phyloP scores from a whole-genome alignment of 2,329 filamentous ascomycete species.

The Pseudonectria foliicola region DNA sequence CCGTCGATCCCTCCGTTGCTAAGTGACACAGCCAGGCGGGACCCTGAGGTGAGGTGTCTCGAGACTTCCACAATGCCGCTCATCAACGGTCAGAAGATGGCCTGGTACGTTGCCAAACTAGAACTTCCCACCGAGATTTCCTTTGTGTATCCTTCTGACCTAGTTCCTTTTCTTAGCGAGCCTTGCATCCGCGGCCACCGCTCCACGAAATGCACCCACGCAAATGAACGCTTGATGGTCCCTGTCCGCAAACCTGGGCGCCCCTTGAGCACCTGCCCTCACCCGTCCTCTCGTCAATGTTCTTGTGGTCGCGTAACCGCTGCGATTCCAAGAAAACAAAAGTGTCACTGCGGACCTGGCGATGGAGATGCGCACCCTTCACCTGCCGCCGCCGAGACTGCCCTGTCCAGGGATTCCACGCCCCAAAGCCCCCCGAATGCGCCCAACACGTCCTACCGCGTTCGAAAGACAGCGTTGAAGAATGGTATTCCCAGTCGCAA shows the following conservation, averaged over 20 bases:
- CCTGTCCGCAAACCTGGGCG: constrained; percentile 66
- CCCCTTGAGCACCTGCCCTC: constrained; percentile 62
- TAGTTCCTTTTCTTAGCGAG: constrained; percentile 40
- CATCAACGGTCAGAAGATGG: constrained; percentile 65
- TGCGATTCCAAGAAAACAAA: constrained; percentile 52
- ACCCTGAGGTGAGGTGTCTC: constrained; percentile 1
- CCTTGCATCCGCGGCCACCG: constrained; percentile 71
- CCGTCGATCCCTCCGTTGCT: constrained; percentile 9
- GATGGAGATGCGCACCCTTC: constrained; percentile 13
- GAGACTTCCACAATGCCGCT: constrained; percentile 49
- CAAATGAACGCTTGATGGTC: constrained; percentile 59
- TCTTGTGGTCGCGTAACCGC: constrained; percentile 57
- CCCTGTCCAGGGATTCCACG: constrained; percentile 17
- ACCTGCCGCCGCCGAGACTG: constrained; percentile 16
- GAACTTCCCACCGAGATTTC: too few species aligned
- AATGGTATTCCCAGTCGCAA: constrained; percentile 29
- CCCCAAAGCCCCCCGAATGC: constrained; percentile 27
- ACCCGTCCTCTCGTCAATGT: constrained; percentile 55
- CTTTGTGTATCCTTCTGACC: constrained; percentile 8
- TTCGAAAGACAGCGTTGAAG: constrained; percentile 38
- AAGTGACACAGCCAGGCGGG: constrained; percentile 3
- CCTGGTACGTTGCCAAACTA: constrained; percentile 69
- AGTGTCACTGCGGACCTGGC: constrained; percentile 43
- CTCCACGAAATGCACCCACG: constrained; percentile 67
- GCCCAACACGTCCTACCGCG: constrained; percentile 31